These are phyloP conservation scores for Dalbergia oliveri DNA, from an alignment of 306 rosid genomes.

Conservation along the genomic window DNA sequence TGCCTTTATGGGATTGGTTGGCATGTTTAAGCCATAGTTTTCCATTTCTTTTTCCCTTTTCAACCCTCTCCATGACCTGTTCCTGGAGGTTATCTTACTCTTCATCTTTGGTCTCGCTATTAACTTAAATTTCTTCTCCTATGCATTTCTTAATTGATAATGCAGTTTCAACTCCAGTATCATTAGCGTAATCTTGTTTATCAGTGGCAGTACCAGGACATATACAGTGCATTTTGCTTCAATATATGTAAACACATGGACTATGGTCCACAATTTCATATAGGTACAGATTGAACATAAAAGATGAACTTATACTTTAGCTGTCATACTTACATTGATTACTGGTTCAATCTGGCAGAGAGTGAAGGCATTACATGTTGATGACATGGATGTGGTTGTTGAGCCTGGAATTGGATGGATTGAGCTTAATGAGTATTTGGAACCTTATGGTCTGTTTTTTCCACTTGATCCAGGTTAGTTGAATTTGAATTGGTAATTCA, in stretches of 20 bases:
- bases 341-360: constrained; percentile 53
- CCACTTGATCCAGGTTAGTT: constrained; percentile 98
- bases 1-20: neutral
- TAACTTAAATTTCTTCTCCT: neutral
- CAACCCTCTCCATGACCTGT: neutral
- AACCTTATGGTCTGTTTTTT: constrained; percentile 94
- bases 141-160: constrained; percentile 29
- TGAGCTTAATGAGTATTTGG: constrained; percentile 95
- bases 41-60: neutral
- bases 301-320: constrained; percentile 36
- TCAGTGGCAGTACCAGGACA: constrained; percentile 2
- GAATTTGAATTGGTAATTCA: constrained; percentile 33
- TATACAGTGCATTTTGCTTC: constrained; percentile 22
- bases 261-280: neutral
- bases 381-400: constrained; percentile 94
- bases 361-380: constrained; percentile 83
- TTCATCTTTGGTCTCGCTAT: neutral
- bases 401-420: constrained; percentile 99
- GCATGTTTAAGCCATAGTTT: neutral
- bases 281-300: constrained; percentile 25
- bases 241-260: constrained; percentile 28
- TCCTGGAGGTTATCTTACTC: neutral
- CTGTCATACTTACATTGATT: constrained; percentile 43
- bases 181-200: constrained; percentile 37
- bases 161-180: constrained; percentile 21